Evolutionary conservation across 139 green algal species (phyloP), one percentile per base, ranked within the genome.

Genomic region (Axilococcus clingmanii): DNA sequence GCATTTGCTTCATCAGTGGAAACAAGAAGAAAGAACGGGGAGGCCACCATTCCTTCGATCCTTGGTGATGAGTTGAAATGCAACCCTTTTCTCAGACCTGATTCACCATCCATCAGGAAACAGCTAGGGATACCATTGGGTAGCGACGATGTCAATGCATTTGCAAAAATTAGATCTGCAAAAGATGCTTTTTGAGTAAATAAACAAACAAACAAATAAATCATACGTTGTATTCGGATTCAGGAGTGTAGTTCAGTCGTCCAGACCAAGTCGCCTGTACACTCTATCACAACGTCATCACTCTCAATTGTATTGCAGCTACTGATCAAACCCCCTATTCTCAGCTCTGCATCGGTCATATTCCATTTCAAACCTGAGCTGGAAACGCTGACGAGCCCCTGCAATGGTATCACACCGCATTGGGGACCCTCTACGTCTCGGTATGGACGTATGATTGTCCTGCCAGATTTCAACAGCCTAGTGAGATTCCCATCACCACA

Each of bases 71-170:
- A 96, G 74, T 67, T 86, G 43, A 67, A 78, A 35, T 86, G 77
- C 53, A 96, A 96, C 75, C 87, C 87, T 15, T 94, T 96, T 63
- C 55, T 96, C 63, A 57, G 87, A 12, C 73, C 81, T 5, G 22
- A 34, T 23, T 67, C 81, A 41, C 28, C 57, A 2, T 70, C 52
- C 24, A 80, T 94, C 27, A 71, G 83, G 0, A 52, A 45, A 9
- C 41, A 45, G 5, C 52, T 92, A 36, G 70, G 52, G 29, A 48
- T 87, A 4, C 28, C 56, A 9, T 38, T 23, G 0, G 62, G 53
- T 22, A 72, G 63, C 3, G 54, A 57, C 9, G 68, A 84, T 40
- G 78, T 32, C 11, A 57, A 78, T 38, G 85, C 76, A 12, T 93
- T 93, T 63, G 74, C 52, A 14, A 71, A 67, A 2, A 63, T 95